Base-by-base conservation (phyloP, 805 yeast species). In the Kodamaea kaohsiungensis region DNA sequence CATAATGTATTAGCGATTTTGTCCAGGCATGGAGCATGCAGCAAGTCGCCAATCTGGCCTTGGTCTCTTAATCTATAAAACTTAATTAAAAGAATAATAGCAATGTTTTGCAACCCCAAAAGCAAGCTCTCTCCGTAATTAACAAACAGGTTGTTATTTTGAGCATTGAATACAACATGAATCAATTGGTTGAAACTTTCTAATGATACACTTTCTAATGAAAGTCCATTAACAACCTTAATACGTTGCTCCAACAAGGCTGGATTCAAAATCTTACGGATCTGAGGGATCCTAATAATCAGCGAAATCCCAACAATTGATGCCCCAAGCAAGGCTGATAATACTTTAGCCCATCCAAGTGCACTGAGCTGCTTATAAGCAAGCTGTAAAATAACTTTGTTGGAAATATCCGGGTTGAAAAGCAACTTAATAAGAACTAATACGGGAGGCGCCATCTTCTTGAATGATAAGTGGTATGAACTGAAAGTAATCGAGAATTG, bases 101-200 rank as follows among this genome's bases (percentile, higher is more conserved):
- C 68, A 3, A 67, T 61, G 55, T 76, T 74, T 57, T 76, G 80
- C 15, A 73, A 42, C 1, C 77, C 79, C 43, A 75, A 56, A 30
- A 75, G 64, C 17, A 73, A 57, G 27, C 72, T 64, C 60, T 76
- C 80, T 6, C 80, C 80, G 56, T 75, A 76, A 48, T 69, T 69
- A 43, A 73, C 59, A 52, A 76, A 76, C 46, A 69, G 60, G 54
- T 68, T 71, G 18, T 65, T 56, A 50, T 66, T 65, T 33, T 73
- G 76, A 35, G 59, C 51, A 56, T 76, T 75, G 64, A 72, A 76
- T 19, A 72, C 64, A 38, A 71, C 75, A 60, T 75, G 79, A 38
- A 74, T 63, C 54, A 73, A 66, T 40, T 74, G 70, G 52, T 67
- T 65, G 55, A 72, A 57, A 0, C 71, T 65, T 57, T 76, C 80